Percentiles rank a stretch among this genome's conserved stretches.
Conservation (phyloP, 1,139 yeast species). For the Zygotorulaspora mrakii region DNA sequence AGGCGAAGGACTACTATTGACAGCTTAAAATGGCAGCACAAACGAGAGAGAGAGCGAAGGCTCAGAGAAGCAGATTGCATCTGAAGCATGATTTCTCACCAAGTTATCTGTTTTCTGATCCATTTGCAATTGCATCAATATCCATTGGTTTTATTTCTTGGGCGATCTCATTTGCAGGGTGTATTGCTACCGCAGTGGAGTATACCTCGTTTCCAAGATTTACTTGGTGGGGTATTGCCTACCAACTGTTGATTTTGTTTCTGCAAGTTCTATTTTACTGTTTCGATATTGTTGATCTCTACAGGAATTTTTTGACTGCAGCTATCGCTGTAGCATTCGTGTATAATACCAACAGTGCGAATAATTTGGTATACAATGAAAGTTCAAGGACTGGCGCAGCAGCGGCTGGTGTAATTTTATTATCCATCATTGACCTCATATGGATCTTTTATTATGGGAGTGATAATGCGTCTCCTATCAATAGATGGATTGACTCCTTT, state of each 20-base stretch:
- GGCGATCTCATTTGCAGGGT: constrained; percentile 85
- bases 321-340: constrained; percentile 55
- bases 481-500: constrained; percentile 80
- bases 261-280: constrained; percentile 59
- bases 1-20: neutral
- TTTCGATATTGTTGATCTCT: constrained; percentile 65
- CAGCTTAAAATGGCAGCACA: constrained; percentile 18
- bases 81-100: constrained; percentile 35
- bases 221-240: constrained; percentile 98
- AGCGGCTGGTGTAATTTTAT: constrained; percentile 84
- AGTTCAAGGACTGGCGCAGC: constrained; percentile 74
- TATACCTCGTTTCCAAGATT: constrained; percentile 66
- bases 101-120: constrained; percentile 59
- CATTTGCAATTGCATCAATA: constrained; percentile 66
- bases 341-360: constrained; percentile 79
- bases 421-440: constrained; percentile 70
- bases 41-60: constrained; percentile 23
- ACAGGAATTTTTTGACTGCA: constrained; percentile 45
- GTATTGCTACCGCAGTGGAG: constrained; percentile 55
- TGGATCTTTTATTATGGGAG: constrained; percentile 89
- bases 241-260: constrained; percentile 59
- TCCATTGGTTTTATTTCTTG: constrained; percentile 65
- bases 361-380: constrained; percentile 67
- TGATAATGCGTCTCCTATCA: constrained; percentile 73
- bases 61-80: constrained; percentile 25